A percentile compares a stretch with the other conserved stretches of the same genome.
Conservation (phyloP, 2,329 filamentous ascomycete species). For the Alternaria sp. region DNA sequence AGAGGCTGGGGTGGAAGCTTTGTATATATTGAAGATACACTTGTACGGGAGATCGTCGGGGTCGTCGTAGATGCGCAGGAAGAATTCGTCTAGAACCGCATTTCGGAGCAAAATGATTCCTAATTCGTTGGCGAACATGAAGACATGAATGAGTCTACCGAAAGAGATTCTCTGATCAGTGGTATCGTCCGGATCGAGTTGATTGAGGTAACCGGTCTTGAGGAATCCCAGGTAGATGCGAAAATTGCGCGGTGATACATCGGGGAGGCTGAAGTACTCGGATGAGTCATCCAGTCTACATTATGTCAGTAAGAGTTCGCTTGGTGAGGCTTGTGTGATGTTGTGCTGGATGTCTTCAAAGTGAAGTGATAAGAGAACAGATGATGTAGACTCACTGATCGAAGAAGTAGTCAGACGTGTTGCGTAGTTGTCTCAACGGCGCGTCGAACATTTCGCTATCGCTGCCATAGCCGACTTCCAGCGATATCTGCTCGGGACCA, state of each 20-base stretch:
- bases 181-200: not conserved
- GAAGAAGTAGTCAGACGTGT: not conserved
- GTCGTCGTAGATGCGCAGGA: not conserved
- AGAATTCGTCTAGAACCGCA: not conserved
- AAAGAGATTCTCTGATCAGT: not conserved
- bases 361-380: not conserved
- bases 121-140: not conserved
- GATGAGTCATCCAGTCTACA: not conserved
- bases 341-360: not conserved
- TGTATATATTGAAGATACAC: not conserved
- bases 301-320: not conserved
- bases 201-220: not conserved
- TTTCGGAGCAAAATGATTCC: not conserved
- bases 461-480: not conserved
- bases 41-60: not conserved
- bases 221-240: not conserved
- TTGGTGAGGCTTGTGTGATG: not conserved
- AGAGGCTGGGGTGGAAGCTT: not conserved
- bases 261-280: not conserved
- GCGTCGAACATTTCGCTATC: not conserved
- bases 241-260: not conserved
- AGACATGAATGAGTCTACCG: not conserved
- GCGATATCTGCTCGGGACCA: not conserved
- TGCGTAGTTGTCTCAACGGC: not conserved
- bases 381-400: not conserved